These are phyloP conservation scores for Colletotrichum tabaci DNA, from an alignment of 2,329 filamentous ascomycete species.

Conservation along the genomic window DNA sequence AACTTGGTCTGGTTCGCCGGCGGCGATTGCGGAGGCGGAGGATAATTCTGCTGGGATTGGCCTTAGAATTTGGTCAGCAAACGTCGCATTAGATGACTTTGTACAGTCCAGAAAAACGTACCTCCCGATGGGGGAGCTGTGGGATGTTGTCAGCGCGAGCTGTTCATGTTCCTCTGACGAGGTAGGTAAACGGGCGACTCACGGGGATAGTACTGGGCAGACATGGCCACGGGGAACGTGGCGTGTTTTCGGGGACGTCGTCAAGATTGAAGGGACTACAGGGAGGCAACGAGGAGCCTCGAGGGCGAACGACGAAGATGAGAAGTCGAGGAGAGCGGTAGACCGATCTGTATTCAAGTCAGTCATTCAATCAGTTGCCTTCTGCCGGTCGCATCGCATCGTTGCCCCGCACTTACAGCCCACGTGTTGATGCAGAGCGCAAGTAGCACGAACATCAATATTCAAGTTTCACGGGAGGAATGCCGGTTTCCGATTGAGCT, in stretches of 20 bases:
- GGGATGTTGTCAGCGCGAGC: constrained; percentile 31
- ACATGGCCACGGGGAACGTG: constrained; percentile 26
- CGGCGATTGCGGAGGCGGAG: constrained; percentile 63
- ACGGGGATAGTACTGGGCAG: constrained; percentile 41
- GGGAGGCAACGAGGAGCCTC: not conserved
- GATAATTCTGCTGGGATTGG: constrained; percentile 57
- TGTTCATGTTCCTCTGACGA: constrained; percentile 1
- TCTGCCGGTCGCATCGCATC: constrained; percentile 18
- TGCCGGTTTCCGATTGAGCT: not conserved
- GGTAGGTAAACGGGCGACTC: constrained; percentile 28
- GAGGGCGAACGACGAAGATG: not conserved
- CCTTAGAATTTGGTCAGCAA: constrained; percentile 37
- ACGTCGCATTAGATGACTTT: not conserved
- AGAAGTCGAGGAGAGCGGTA: not conserved
- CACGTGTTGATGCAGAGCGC: constrained; percentile 3
- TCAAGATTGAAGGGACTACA: not conserved
- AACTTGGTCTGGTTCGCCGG: constrained; percentile 62
- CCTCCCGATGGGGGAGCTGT: constrained; percentile 39
- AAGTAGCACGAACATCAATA: constrained; percentile 2
- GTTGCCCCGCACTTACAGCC: constrained; percentile 38
- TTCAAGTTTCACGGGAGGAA: constrained; percentile 7
- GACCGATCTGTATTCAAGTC: constrained; percentile 24
- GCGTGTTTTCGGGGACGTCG: not conserved
- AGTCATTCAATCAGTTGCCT: constrained; percentile 6
- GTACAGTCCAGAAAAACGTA: constrained; percentile 1